Conservation (phyloP, 208 protist species). For the Trypanosoma conorhini region DNA sequence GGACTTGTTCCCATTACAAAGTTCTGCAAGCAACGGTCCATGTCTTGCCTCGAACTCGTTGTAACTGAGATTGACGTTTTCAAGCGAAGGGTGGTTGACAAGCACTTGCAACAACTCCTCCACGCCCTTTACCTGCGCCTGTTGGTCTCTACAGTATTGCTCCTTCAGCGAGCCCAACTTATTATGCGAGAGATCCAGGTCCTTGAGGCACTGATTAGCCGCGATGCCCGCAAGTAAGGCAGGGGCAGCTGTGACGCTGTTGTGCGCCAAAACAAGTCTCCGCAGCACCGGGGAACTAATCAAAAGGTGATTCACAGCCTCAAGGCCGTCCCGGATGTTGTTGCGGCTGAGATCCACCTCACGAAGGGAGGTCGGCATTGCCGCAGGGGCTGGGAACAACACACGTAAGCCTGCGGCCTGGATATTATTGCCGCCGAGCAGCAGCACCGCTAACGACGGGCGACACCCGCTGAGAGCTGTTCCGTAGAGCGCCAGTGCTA, state of each 20-base stretch:
- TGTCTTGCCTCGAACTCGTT: conserved; percentile 72
- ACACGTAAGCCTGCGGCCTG: conserved; percentile 40
- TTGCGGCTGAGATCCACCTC: conserved; percentile 78
- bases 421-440: conserved; percentile 74
- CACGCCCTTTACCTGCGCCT: conserved; percentile 37
- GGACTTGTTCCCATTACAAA: conserved; percentile 16
- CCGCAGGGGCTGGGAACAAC: conserved; percentile 41
- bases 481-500: conserved; percentile 56
- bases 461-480: conserved; percentile 1
- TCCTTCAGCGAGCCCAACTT: conserved; percentile 57
- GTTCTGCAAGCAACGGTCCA: conserved; percentile 34
- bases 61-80: conserved; percentile 57
- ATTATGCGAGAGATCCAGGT: conserved; percentile 78
- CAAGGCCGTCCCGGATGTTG: conserved; percentile 51
- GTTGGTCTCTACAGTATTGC: conserved; percentile 26
- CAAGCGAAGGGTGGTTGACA: conserved; percentile 39
- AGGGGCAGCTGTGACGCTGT: conserved; percentile 44
- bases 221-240: conserved; percentile 40
- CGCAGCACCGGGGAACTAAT: conserved; percentile 33
- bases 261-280: conserved; percentile 59
- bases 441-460: conserved; percentile 41
- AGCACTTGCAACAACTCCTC: conserved; percentile 35
- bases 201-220: conserved; percentile 27
- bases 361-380: conserved; percentile 30
- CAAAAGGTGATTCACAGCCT: conserved; percentile 43